phyloP scores from a whole-genome alignment of 2,329 filamentous ascomycete genomes.

The Ascochyta viciae-villosae region DNA sequence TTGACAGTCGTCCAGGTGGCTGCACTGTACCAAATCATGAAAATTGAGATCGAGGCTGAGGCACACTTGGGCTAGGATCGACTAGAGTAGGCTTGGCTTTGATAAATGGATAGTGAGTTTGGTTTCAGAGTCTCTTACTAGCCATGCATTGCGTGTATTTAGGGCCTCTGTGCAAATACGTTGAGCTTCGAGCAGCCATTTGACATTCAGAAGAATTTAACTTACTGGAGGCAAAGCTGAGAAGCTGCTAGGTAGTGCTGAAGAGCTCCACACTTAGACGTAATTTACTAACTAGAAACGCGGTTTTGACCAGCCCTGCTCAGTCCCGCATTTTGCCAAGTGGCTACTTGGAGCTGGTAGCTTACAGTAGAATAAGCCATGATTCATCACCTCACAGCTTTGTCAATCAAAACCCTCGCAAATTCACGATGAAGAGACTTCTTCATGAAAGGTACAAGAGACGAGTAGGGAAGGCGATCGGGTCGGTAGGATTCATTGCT shows the following conservation, averaged over 20 bases:
- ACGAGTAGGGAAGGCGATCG: slow-evolving; percentile 13
- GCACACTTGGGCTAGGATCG: slow-evolving; percentile 19
- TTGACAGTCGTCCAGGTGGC: slow-evolving; percentile 32
- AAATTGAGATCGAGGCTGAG: slow-evolving; percentile 37
- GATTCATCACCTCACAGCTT: not conserved
- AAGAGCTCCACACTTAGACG: too few relatives aligned
- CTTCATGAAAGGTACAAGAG: slow-evolving; percentile 19
- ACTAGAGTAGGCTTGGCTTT: not conserved
- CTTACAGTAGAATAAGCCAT: not conserved
- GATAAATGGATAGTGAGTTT: too few relatives aligned
- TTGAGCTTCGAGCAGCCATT: too few relatives aligned
- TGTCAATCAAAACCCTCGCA: not conserved
- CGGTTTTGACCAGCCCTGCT: too few relatives aligned
- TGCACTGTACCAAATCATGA: slow-evolving; percentile 30
- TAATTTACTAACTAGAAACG: too few relatives aligned
- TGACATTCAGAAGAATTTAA: too few relatives aligned
- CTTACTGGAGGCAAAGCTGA: too few relatives aligned
- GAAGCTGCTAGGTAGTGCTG: too few relatives aligned
- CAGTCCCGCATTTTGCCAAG: too few relatives aligned
- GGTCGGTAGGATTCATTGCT: slow-evolving; percentile 12
- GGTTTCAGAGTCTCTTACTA: too few relatives aligned
- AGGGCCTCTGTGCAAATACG: not conserved
- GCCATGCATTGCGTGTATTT: too few relatives aligned
- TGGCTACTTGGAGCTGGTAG: too few relatives aligned
- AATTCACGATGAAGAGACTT: slow-evolving; percentile 7